A percentile compares a stretch with the other conserved stretches of the same genome.
Conservation (phyloP, 2,329 filamentous ascomycete species). For the Teratosphaeria destructans region DNA sequence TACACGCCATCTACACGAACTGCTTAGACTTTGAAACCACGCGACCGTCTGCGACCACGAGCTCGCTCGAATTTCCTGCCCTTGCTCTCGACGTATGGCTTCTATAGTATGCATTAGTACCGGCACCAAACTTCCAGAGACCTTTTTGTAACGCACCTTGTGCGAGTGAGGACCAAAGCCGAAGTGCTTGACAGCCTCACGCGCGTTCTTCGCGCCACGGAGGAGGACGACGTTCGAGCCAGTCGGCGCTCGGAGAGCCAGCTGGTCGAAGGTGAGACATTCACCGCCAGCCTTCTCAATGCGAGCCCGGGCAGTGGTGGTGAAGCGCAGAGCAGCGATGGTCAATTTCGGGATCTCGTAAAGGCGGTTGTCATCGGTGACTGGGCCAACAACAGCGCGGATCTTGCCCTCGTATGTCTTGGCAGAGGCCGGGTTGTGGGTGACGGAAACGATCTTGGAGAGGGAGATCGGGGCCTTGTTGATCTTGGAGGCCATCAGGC, state of each 20-base stretch:
- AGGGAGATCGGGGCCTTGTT: slow-evolving; percentile 66
- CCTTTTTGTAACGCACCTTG: slow-evolving; percentile 58
- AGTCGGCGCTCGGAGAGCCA: slow-evolving; percentile 88
- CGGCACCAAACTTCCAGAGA: not conserved
- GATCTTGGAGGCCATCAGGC: slow-evolving; percentile 48
- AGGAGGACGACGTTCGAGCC: slow-evolving; percentile 95
- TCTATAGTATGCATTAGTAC: slow-evolving; percentile 44
- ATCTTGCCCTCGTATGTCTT: slow-evolving; percentile 64
- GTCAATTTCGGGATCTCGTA: slow-evolving; percentile 83
- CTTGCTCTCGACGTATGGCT: slow-evolving; percentile 96
- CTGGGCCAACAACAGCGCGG: slow-evolving; percentile 83
- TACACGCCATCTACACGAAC: not conserved
- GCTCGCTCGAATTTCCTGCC: slow-evolving; percentile 99
- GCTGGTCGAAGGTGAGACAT: slow-evolving; percentile 90
- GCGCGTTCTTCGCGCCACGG: slow-evolving; percentile 94
- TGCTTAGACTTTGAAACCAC: slow-evolving; percentile 98
- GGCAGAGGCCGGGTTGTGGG: slow-evolving; percentile 40
- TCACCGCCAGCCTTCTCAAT: slow-evolving; percentile 91
- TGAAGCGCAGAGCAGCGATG: slow-evolving; percentile 92
- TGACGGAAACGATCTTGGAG: slow-evolving; percentile 67
- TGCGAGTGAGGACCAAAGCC: slow-evolving; percentile 94
- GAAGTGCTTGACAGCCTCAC: slow-evolving; percentile 98
- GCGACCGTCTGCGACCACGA: slow-evolving; percentile 95
- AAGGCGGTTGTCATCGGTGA: slow-evolving; percentile 96
- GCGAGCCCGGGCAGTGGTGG: slow-evolving; percentile 85